phyloP scores from a whole-genome alignment of 2,329 filamentous ascomycete species.

The Apiospora aurea region DNA sequence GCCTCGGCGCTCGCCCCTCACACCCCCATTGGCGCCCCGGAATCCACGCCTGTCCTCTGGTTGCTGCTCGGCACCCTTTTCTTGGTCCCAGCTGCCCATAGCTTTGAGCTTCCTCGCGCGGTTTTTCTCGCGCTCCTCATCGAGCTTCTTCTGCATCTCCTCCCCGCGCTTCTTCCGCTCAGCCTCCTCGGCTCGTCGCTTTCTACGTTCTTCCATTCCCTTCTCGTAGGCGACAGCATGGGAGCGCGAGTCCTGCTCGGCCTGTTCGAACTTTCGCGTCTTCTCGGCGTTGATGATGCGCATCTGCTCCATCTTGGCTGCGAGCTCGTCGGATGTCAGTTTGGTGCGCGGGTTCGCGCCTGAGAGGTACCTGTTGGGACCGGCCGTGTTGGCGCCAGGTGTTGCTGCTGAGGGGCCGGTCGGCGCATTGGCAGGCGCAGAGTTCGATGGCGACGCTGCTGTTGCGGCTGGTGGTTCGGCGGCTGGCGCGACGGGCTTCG shows the following conservation, averaged over 20 bases:
- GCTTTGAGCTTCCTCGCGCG: constrained; percentile 67
- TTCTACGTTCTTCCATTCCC: constrained; percentile 62
- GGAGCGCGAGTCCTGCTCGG: constrained; percentile 62
- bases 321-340: constrained; percentile 64
- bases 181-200: constrained; percentile 58
- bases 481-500: constrained; percentile 25
- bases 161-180: constrained; percentile 59
- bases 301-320: constrained; percentile 67
- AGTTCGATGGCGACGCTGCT: constrained; percentile 27
- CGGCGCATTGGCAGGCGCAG: constrained; percentile 13
- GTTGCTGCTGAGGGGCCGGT: constrained; percentile 27
- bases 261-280: constrained; percentile 64
- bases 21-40: constrained; percentile 46
- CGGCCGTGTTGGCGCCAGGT: constrained; percentile 44
- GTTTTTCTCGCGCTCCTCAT: constrained; percentile 67
- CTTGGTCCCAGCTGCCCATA: constrained; percentile 66
- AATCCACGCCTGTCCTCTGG: constrained; percentile 53
- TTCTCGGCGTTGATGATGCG: constrained; percentile 65
- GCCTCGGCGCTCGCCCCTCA: constrained; percentile 49
- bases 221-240: constrained; percentile 62
- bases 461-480: constrained; percentile 24
- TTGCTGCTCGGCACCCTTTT: constrained; percentile 53
- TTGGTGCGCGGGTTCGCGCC: constrained; percentile 67
- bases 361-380: constrained; percentile 55
- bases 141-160: constrained; percentile 58